phyloP scores from a whole-genome alignment of 2,329 filamentous ascomycete genomes.

The Rhinocladiella mackenziei region DNA sequence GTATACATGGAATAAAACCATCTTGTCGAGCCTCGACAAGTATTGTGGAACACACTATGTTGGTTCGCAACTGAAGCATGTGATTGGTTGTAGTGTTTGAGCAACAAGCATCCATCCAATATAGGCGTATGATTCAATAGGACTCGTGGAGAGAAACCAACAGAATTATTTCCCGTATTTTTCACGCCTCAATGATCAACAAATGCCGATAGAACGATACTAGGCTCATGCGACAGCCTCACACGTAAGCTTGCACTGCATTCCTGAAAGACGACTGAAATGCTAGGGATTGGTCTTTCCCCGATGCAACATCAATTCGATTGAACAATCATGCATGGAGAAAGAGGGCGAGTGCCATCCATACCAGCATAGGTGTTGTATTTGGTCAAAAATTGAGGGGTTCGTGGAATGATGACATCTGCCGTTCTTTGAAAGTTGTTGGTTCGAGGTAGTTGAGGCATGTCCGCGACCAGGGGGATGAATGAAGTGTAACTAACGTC shows the following conservation, averaged over 20 bases:
- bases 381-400: constrained; percentile 20
- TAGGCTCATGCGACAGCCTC: constrained; percentile 3
- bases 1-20: too few species aligned
- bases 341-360: constrained; percentile 7
- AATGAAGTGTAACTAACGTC: constrained; percentile 2
- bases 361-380: constrained; percentile 12
- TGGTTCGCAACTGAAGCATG: too few species aligned
- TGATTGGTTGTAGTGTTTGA: too few species aligned
- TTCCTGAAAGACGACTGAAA: constrained; percentile 23
- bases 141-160: too few species aligned
- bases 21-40: too few species aligned
- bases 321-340: constrained; percentile 14
- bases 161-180: constrained; percentile 26
- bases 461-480: constrained; percentile 6
- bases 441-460: constrained; percentile 22
- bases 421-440: constrained; percentile 20
- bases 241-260: constrained; percentile 10
- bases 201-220: constrained; percentile 4
- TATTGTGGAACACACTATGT: too few species aligned
- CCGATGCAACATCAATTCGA: constrained; percentile 1
- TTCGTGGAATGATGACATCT: constrained; percentile 24
- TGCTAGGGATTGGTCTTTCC: constrained; percentile 22
- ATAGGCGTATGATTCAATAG: too few species aligned
- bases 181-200: constrained; percentile 6
- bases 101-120: too few species aligned